Conservation (phyloP, 2,329 filamentous ascomycete genomes). For the Fusarium sp. region DNA sequence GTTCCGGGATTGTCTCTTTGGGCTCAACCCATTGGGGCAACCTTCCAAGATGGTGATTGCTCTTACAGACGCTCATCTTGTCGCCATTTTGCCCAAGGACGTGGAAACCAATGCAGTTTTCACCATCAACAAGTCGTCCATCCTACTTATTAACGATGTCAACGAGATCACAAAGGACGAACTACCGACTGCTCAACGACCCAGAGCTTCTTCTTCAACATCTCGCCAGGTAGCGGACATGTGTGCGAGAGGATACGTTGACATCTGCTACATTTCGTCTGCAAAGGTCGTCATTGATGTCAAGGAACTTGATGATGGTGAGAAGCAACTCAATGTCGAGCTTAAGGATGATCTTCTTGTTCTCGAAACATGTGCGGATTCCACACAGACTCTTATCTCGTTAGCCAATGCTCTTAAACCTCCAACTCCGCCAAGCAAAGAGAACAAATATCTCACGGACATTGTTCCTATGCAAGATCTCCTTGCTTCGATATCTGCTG, state of each 20-base stretch:
- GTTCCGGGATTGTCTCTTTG: constrained; percentile 84
- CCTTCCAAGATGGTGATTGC: constrained; percentile 83
- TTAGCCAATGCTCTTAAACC: constrained; percentile 85
- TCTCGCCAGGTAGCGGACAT: constrained; percentile 68
- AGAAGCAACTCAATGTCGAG: constrained; percentile 81
- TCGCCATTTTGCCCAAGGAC: constrained; percentile 75
- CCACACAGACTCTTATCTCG: constrained; percentile 89
- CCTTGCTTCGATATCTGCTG: constrained; percentile 88
- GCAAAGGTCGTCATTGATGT: constrained; percentile 78
- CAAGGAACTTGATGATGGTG: constrained; percentile 64
- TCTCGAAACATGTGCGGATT: constrained; percentile 95
- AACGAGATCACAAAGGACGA: constrained; percentile 49
- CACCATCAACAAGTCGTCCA: constrained; percentile 81
- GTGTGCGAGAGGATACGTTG: constrained; percentile 80
- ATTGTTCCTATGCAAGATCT: constrained; percentile 89
- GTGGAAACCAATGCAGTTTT: constrained; percentile 73
- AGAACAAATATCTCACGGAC: constrained; percentile 87
- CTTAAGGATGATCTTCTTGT: constrained; percentile 88
- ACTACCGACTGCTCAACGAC: constrained; percentile 33
- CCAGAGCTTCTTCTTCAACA: constrained; percentile 53
- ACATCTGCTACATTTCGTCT: constrained; percentile 88
- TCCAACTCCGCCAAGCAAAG: constrained; percentile 84
- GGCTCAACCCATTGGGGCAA: constrained; percentile 83
- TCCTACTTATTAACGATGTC: constrained; percentile 86
- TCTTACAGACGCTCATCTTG: constrained; percentile 81